These are phyloP conservation scores for Dichomitus squalens DNA, from an alignment of 1,284 basidiomycete species.

Conservation along the genomic window DNA sequence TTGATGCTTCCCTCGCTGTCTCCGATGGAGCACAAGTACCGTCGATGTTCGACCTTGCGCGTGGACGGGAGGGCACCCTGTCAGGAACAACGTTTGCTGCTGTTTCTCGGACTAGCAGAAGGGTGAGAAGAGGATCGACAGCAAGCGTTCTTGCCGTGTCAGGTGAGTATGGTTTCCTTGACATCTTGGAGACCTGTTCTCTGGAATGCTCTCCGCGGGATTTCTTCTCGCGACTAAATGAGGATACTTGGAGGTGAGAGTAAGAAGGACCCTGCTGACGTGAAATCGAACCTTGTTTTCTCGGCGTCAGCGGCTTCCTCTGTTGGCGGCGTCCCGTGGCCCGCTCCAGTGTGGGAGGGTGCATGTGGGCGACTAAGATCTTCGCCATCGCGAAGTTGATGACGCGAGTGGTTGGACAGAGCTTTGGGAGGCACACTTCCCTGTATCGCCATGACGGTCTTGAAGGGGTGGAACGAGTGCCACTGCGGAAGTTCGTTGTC, in stretches of 20 bases:
- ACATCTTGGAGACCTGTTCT: neutral
- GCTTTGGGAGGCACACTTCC: neutral
- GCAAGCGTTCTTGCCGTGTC: neutral
- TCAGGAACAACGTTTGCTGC: neutral
- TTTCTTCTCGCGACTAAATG: slow-evolving; percentile 2
- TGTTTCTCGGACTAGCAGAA: neutral
- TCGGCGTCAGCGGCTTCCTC: slow-evolving; percentile 2
- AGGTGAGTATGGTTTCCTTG: slow-evolving; percentile 10
- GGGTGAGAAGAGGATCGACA: slow-evolving; percentile 5
- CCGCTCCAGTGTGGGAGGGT: slow-evolving; percentile 3
- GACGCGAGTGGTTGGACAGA: neutral
- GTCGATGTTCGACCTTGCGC: neutral
- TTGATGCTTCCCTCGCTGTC: neutral
- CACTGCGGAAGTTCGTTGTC: slow-evolving; percentile 14
- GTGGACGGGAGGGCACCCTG: neutral
- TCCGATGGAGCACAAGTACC: neutral
- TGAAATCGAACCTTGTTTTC: slow-evolving; percentile 19
- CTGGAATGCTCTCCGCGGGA: slow-evolving; percentile 4
- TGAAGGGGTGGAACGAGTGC: neutral
- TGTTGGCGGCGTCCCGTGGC: slow-evolving; percentile 4
- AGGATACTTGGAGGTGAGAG: slow-evolving; percentile 12
- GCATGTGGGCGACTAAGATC: neutral
- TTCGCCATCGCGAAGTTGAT: neutral
- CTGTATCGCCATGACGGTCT: neutral
- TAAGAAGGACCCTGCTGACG: slow-evolving; percentile 15